These are phyloP conservation scores for Aspergillus tanneri DNA, from an alignment of 2,329 filamentous ascomycete species.

Conservation along the genomic window DNA sequence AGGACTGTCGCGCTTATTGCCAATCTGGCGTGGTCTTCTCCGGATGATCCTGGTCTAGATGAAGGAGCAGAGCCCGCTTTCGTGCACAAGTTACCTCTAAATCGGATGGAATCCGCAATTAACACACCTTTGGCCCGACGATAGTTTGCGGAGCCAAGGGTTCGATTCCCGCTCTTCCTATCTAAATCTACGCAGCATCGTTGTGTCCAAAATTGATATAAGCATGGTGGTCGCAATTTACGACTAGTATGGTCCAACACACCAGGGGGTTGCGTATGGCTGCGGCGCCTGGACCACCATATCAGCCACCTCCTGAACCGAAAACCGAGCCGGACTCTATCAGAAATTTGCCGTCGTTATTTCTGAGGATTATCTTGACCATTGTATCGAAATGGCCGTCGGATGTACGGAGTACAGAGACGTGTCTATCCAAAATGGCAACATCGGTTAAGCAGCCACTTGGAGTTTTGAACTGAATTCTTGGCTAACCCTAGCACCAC, in stretches of 20 bases:
- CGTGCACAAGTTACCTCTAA: slow-evolving; percentile 8
- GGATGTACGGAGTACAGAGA: no score
- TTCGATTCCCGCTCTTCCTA: slow-evolving; percentile 6
- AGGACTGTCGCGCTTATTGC: slow-evolving; percentile 27
- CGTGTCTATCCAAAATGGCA: no score
- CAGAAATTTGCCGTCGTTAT: no score
- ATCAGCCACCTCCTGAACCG: slow-evolving; percentile 25
- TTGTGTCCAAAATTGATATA: neutral
- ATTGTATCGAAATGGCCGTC: no score
- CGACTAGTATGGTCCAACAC: neutral
- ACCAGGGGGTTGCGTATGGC: slow-evolving; percentile 5
- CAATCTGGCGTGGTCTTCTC: slow-evolving; percentile 25
- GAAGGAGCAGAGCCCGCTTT: neutral
- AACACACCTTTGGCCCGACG: slow-evolving; percentile 9
- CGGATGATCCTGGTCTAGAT: slow-evolving; percentile 18
- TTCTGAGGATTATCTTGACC: no score
- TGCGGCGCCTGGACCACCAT: slow-evolving; percentile 10
- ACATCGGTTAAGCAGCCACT: no score
- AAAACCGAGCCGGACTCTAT: slow-evolving; percentile 1
- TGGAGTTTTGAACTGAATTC: no score
- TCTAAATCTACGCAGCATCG: no score
- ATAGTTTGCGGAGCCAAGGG: slow-evolving; percentile 13
- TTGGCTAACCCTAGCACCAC: no score
- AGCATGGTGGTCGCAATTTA: neutral
- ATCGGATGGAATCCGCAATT: slow-evolving; percentile 4